Evolutionary conservation across 495 filamentous ascomycete species (phyloP).

Genomic region (Penicillium ochrochloron): DNA sequence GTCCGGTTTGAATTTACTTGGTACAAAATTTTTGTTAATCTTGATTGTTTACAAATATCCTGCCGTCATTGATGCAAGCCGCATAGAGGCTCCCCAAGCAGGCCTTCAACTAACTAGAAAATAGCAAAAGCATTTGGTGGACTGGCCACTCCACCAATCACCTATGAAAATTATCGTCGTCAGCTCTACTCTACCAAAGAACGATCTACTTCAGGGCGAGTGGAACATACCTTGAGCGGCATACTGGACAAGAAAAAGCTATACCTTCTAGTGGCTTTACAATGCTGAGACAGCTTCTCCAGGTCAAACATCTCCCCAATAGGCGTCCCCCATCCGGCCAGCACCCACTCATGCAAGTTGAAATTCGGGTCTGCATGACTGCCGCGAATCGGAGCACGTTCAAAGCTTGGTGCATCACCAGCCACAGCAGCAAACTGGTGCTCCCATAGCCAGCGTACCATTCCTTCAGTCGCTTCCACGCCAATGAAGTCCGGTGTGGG

Average conservation of each 20-base stretch:
- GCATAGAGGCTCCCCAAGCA: no score
- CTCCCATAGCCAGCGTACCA: slow-evolving; percentile 50
- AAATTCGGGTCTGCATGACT: slow-evolving; percentile 28
- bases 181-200: neutral
- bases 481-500: slow-evolving; percentile 38
- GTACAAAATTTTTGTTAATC: no score
- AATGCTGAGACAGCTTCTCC: slow-evolving; percentile 50
- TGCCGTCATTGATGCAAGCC: no score
- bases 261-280: slow-evolving; percentile 47
- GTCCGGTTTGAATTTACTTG: neutral
- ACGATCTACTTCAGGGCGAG: neutral
- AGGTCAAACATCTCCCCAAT: slow-evolving; percentile 63
- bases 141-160: slow-evolving; percentile 49
- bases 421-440: slow-evolving; percentile 54
- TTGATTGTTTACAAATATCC: no score
- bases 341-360: slow-evolving; percentile 54
- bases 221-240: slow-evolving; percentile 51
- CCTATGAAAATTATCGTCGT: slow-evolving; percentile 11
- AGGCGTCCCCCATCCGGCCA: slow-evolving; percentile 58
- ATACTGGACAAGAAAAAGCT: slow-evolving; percentile 58
- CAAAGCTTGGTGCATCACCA: slow-evolving; percentile 44
- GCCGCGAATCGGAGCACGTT: slow-evolving; percentile 34
- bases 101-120: slow-evolving; percentile 26
- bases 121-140: slow-evolving; percentile 51
- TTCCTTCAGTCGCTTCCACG: slow-evolving; percentile 42